Percentiles rank a stretch among this genome's conserved stretches.
These are phyloP conservation scores for Pyropia haitanensis DNA, from an alignment of 23 red algal species.

Conservation along the genomic window DNA sequence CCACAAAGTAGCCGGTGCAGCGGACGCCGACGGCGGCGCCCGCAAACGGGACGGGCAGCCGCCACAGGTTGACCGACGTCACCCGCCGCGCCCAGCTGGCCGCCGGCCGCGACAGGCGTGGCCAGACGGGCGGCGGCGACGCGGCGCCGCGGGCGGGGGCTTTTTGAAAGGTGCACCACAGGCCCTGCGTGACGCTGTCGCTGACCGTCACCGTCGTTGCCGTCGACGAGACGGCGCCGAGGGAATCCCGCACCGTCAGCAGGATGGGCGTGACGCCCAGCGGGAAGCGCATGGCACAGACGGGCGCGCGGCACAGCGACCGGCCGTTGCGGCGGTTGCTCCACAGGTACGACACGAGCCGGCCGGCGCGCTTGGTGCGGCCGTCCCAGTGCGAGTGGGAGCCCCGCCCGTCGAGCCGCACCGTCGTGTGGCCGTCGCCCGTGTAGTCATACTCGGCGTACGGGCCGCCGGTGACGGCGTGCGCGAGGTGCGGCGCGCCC, in stretches of 20 bases:
- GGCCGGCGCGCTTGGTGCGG: conserved; percentile 19
- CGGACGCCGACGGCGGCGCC: too few species aligned
- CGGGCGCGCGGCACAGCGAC: conserved; percentile 9
- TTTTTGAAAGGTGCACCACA: too few species aligned
- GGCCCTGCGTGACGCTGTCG: conserved; percentile 7
- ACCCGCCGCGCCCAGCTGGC: too few species aligned
- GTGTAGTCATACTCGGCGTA: too few species aligned
- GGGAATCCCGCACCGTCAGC: conserved; percentile 24
- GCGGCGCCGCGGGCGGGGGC: too few species aligned
- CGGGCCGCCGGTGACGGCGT: conserved; percentile 39
- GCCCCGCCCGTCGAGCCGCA: conserved; percentile 29
- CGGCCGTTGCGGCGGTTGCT: background rate
- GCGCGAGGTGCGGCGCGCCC: conserved; percentile 14
- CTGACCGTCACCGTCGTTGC: conserved; percentile 24
- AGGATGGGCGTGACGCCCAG: conserved; percentile 14
- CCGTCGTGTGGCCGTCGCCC: background rate
- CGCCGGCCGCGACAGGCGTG: too few species aligned
- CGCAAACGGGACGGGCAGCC: too few species aligned
- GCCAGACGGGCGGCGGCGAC: too few species aligned
- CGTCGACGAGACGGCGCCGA: conserved; percentile 22
- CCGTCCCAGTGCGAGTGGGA: conserved; percentile 53
- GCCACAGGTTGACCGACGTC: too few species aligned
- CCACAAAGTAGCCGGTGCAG: too few species aligned
- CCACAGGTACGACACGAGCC: conserved; percentile 34
- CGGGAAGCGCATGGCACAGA: conserved; percentile 29